Base-by-base conservation (phyloP, 805 yeast genomes). In the Danielia oregonensis region DNA sequence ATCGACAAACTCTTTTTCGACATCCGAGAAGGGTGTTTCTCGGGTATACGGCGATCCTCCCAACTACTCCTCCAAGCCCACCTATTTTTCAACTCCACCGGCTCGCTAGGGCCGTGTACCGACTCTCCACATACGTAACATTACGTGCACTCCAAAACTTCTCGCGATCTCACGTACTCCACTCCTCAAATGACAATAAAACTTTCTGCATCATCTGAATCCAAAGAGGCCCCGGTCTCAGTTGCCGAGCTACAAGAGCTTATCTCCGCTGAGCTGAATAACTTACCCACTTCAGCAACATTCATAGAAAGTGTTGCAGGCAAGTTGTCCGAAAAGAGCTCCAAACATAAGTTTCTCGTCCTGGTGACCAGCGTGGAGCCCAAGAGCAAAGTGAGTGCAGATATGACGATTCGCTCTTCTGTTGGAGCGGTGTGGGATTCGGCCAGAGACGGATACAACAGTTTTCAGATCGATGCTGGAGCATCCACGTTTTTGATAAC, bases 361-460 rank as follows among this genome's bases (percentile, higher is more conserved):
- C 72, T 68, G 28, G 49, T 67, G 3, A 68, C 76, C 14, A 44
- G 47, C 2, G 39, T 78, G 4, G 46, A 42, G 7, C 41, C 53
- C 14, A 37, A 42, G 9, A 11, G 29, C 8, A 43, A 44, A 1
- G 28, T 30, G 11, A 50, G 57, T 14, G 47, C 51, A 4, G 49
- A 50, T 16, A 36, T 57, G 26, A 30, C 30, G 8, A 43, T 70
- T 13, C 43, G 56, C 3, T 58, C 70, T 7, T 54, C 64, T 4
- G 60, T 76, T 30, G 82, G 80, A 8, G 71, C 80, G 0, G 58
- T 70, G 4, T 79, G 85, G 84, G 78, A 78, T 42, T 49, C 61
- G 6, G 55, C 59, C 9, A 75, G 64, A 29, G 87, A 80, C 52
- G 86, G 85, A 2, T 57, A 65, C 22, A 55, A 70, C 9, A 63